Percentiles rank a stretch among this genome's conserved stretches.
These are phyloP conservation scores for Verticillium dahliae DNA, from an alignment of 2,329 filamentous ascomycete genomes.

Conservation along the genomic window DNA sequence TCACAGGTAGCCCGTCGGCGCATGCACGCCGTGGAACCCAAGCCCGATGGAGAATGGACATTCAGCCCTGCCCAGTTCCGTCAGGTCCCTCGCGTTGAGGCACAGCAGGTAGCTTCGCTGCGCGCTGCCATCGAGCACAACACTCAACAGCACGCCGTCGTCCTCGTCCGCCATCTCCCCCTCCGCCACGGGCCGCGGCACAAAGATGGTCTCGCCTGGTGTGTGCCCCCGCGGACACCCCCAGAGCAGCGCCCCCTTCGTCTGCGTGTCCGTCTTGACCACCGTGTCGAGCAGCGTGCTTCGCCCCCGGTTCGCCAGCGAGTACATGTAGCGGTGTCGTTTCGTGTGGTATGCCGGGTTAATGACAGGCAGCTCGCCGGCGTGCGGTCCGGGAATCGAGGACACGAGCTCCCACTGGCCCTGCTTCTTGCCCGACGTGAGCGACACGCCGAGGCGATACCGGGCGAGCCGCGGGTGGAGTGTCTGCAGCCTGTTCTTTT, in stretches of 20 bases:
- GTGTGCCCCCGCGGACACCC: slow-evolving; percentile 50
- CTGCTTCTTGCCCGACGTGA: not conserved
- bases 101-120: slow-evolving; percentile 60
- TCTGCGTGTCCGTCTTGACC: slow-evolving; percentile 57
- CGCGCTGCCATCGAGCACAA: slow-evolving; percentile 56
- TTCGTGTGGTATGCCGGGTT: slow-evolving; percentile 49
- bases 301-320: slow-evolving; percentile 46
- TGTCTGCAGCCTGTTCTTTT: slow-evolving; percentile 29
- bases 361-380: slow-evolving; percentile 60
- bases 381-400: slow-evolving; percentile 42
- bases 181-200: slow-evolving; percentile 32
- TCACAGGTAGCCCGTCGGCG: not conserved
- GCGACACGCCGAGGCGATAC: slow-evolving; percentile 32
- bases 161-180: slow-evolving; percentile 45
- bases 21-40: slow-evolving; percentile 59
- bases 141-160: slow-evolving; percentile 53
- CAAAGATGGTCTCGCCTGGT: slow-evolving; percentile 64
- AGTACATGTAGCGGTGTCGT: slow-evolving; percentile 56
- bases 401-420: slow-evolving; percentile 28
- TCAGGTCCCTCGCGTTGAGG: slow-evolving; percentile 55
- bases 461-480: slow-evolving; percentile 32
- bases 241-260: slow-evolving; percentile 49
- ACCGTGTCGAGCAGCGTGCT: slow-evolving; percentile 57
- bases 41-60: slow-evolving; percentile 53
- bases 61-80: slow-evolving; percentile 58